Conservation (phyloP, 208 protist genomes). For the Trypanosomatidae sp. region DNA sequence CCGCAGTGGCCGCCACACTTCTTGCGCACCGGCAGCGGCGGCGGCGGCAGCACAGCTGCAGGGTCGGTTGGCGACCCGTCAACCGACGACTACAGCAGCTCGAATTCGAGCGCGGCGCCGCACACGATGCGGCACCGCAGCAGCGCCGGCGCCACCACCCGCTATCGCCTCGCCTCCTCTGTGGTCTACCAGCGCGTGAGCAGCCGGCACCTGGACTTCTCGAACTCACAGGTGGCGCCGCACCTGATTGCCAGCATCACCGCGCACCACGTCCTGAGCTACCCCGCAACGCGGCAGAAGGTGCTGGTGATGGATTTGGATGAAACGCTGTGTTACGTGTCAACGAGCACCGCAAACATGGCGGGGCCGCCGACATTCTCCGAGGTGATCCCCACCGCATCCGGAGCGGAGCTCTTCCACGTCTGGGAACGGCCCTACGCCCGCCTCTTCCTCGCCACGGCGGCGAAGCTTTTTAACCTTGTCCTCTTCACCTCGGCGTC, state of each 20-base stretch:
- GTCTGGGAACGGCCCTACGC: constrained; percentile 84
- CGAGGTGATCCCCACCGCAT: constrained; percentile 82
- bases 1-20: constrained; percentile 86
- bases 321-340: constrained; percentile 85
- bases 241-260: constrained; percentile 79
- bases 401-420: constrained; percentile 83
- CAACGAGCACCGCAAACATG: constrained; percentile 68
- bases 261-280: constrained; percentile 81
- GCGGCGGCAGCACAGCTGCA: background rate
- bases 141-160: constrained; percentile 2
- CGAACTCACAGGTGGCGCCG: constrained; percentile 30
- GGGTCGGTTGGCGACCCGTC: constrained; percentile 16
- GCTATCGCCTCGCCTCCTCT: constrained; percentile 27
- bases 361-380: constrained; percentile 75
- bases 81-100: constrained; percentile 79
- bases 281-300: constrained; percentile 86
- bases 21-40: constrained; percentile 18
- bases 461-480: constrained; percentile 80
- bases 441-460: constrained; percentile 65
- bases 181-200: constrained; percentile 79
- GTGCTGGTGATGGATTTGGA: constrained; percentile 89
- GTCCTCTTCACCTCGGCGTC: constrained; percentile 90
- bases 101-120: constrained; percentile 32
- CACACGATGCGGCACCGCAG: constrained; percentile 21
- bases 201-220: constrained; percentile 62